These are phyloP conservation scores for Bacterosira constricta DNA, from an alignment of 108 stramenopile genomes.

Conservation along the genomic window DNA sequence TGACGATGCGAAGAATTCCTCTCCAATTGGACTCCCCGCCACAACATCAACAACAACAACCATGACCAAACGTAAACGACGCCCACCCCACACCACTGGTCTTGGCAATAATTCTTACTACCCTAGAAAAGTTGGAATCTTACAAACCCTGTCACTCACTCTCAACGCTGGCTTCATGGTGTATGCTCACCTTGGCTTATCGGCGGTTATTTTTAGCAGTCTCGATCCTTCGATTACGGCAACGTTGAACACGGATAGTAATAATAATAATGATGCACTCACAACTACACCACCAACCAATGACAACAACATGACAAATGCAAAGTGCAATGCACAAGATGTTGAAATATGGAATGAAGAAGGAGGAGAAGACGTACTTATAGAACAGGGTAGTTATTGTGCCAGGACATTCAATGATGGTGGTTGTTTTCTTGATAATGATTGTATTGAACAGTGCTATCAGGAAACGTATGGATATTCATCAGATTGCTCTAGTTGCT, in stretches of 20 bases:
- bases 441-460: constrained; percentile 35
- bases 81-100: not conserved
- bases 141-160: constrained; percentile 38
- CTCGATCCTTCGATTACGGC: constrained; percentile 19
- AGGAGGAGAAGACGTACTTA: constrained; percentile 22
- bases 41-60: not conserved
- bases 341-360: constrained; percentile 10
- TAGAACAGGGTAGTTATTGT: constrained; percentile 26
- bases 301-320: not conserved
- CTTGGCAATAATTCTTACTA: constrained; percentile 35
- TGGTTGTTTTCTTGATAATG: constrained; percentile 25
- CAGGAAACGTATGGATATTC: constrained; percentile 32
- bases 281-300: not conserved
- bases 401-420: constrained; percentile 16
- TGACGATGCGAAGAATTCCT: not conserved
- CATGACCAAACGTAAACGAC: not conserved
- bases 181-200: constrained; percentile 50
- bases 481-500: constrained; percentile 26
- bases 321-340: constrained; percentile 33
- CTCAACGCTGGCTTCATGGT: constrained; percentile 49
- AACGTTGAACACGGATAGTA: not conserved
- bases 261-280: not conserved
- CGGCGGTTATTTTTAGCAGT: constrained; percentile 42
- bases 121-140: constrained; percentile 27
- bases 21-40: not conserved